Evolutionary conservation across 2,329 filamentous ascomycete genomes (phyloP).

Genomic region (Paecilomyces niveus): DNA sequence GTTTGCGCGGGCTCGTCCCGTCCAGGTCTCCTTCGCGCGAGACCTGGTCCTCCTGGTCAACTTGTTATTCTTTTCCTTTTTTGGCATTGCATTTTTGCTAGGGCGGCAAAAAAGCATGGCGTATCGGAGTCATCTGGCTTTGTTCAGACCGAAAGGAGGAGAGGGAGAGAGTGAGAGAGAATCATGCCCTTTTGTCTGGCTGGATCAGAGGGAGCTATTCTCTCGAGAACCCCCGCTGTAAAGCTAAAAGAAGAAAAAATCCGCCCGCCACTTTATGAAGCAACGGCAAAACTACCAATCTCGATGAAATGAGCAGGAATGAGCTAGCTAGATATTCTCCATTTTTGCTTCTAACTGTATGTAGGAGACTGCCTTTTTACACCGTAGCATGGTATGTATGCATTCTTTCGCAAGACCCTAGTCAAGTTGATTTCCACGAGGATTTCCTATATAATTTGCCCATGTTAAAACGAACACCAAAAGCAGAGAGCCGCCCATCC

Average conservation of each 20-base stretch:
- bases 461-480: neutral
- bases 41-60: neutral
- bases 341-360: neutral
- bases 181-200: neutral
- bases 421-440: neutral
- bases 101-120: constrained; percentile 16
- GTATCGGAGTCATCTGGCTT: constrained; percentile 27
- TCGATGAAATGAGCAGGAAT: constrained; percentile 29
- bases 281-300: constrained; percentile 16
- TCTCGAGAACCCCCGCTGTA: constrained; percentile 6
- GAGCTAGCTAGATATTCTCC: constrained; percentile 3
- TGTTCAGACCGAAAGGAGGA: constrained; percentile 13
- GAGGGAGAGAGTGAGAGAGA: constrained; percentile 9
- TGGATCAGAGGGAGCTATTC: neutral
- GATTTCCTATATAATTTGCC: neutral
- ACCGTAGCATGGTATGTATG: neutral
- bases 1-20: constrained; percentile 10
- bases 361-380: neutral
- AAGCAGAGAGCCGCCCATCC: neutral
- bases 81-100: constrained; percentile 10
- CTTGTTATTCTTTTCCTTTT: constrained; percentile 2
- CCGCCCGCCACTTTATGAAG: constrained; percentile 17
- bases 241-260: neutral
- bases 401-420: neutral
- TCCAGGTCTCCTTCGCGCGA: neutral